Evolutionary conservation across 2,329 filamentous ascomycete genomes (phyloP).

Genomic region (Didymella sp.): DNA sequence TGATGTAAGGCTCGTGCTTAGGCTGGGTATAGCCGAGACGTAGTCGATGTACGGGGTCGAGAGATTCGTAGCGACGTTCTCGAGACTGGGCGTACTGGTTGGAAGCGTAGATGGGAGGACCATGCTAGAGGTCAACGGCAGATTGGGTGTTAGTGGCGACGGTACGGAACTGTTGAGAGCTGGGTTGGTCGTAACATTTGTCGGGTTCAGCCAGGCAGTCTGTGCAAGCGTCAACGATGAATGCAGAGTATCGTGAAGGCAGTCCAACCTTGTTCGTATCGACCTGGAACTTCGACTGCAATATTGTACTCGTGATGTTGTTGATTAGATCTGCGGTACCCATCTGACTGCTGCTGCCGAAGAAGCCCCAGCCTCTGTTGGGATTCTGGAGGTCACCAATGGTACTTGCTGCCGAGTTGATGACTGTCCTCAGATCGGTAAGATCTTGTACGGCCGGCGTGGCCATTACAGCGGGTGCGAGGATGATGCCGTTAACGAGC

Average conservation of each 20-base stretch:
- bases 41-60: slow-evolving; percentile 42
- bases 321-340: slow-evolving; percentile 43
- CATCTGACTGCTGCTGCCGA: slow-evolving; percentile 25
- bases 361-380: slow-evolving; percentile 37
- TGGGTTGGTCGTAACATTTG: slow-evolving; percentile 6
- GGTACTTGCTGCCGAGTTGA: slow-evolving; percentile 37
- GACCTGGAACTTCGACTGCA: slow-evolving; percentile 41
- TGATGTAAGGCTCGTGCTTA: slow-evolving; percentile 39
- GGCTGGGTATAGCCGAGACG: slow-evolving; percentile 34
- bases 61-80: slow-evolving; percentile 27
- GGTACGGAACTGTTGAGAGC: slow-evolving; percentile 17
- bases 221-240: slow-evolving; percentile 11
- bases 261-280: slow-evolving; percentile 39
- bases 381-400: slow-evolving; percentile 40
- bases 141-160: slow-evolving; percentile 19
- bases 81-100: slow-evolving; percentile 21
- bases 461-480: slow-evolving; percentile 32
- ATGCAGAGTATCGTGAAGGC: background rate
- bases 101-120: slow-evolving; percentile 21
- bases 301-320: slow-evolving; percentile 43
- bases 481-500: slow-evolving; percentile 39
- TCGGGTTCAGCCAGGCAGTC: slow-evolving; percentile 30
- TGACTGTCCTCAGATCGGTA: slow-evolving; percentile 34
- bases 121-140: slow-evolving; percentile 29
- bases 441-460: slow-evolving; percentile 42